A percentile compares a stretch with the other conserved stretches of the same genome.
These are phyloP conservation scores for Spathaspora boniae DNA, from an alignment of 805 yeast species.

Conservation along the genomic window DNA sequence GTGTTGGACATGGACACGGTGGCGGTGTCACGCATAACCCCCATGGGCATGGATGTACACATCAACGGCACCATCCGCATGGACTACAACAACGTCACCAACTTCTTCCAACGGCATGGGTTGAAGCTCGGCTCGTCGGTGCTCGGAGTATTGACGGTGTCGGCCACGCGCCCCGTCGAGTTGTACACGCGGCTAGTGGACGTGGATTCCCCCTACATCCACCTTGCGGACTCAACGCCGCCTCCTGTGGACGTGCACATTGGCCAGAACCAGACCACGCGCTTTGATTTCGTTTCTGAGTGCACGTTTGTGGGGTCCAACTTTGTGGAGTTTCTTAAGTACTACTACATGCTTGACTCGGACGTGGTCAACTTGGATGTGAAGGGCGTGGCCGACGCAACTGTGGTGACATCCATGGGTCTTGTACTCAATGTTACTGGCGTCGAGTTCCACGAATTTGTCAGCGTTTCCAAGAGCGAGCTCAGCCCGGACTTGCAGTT, in stretches of 20 bases:
- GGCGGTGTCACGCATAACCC: slow-evolving; percentile 20
- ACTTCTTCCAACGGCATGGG: slow-evolving; percentile 16
- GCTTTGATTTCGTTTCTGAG: slow-evolving; percentile 22
- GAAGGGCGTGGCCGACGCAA: slow-evolving; percentile 11
- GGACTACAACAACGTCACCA: slow-evolving; percentile 23
- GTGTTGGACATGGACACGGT: slow-evolving; percentile 21
- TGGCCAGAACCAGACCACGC: slow-evolving; percentile 16
- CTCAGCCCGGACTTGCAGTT: slow-evolving; percentile 15
- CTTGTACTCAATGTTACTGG: slow-evolving; percentile 14
- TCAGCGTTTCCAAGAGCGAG: slow-evolving; percentile 9
- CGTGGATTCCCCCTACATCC: slow-evolving; percentile 12
- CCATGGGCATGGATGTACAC: slow-evolving; percentile 26
- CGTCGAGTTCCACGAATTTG: slow-evolving; percentile 14
- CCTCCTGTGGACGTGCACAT: slow-evolving; percentile 23
- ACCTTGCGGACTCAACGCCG: slow-evolving; percentile 22
- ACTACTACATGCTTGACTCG: slow-evolving; percentile 14
- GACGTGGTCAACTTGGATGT: slow-evolving; percentile 20
- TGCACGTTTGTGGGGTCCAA: slow-evolving; percentile 18
- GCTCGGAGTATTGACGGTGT: slow-evolving; percentile 22
- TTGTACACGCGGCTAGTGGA: slow-evolving; percentile 16
- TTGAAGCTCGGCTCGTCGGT: slow-evolving; percentile 19
- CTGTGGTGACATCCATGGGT: slow-evolving; percentile 16
- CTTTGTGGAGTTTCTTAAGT: slow-evolving; percentile 14
- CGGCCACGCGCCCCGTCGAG: slow-evolving; percentile 17
- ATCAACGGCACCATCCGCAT: slow-evolving; percentile 23